These are phyloP conservation scores for Jimgerdemannia flammicorona DNA, from an alignment of 192 early-diverging fungal genomes.

Conservation along the genomic window DNA sequence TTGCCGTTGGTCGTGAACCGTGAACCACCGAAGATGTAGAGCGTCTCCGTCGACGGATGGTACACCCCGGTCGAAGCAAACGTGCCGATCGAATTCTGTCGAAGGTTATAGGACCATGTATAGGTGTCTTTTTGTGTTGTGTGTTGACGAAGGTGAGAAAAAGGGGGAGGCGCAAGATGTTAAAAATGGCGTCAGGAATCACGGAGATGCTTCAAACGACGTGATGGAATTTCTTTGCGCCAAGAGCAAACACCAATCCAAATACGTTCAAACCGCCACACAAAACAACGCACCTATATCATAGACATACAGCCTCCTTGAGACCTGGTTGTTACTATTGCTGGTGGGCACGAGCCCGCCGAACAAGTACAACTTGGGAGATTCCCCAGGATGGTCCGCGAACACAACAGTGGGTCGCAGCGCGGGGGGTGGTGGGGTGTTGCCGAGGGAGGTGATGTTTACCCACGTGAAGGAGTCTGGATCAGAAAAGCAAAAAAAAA, in stretches of 20 bases:
- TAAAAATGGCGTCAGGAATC: neutral
- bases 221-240: neutral
- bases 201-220: neutral
- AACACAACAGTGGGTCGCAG: neutral
- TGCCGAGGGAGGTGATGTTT: neutral
- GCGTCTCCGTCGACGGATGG: conserved; percentile 25
- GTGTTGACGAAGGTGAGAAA: conserved; percentile 11
- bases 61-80: conserved; percentile 22
- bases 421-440: neutral
- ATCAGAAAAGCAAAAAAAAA: neutral
- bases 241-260: no score
- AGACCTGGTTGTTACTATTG: neutral
- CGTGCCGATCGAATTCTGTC: conserved; percentile 28
- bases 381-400: neutral
- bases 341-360: neutral
- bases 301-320: neutral
- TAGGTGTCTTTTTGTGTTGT: conserved; percentile 12
- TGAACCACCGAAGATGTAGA: conserved; percentile 35
- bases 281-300: neutral
- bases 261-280: no score
- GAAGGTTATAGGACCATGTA: conserved; percentile 15
- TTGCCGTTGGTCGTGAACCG: conserved; percentile 22
- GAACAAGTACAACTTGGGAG: neutral
- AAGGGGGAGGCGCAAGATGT: neutral
- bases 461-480: conserved; percentile 2